Evolutionary conservation across 1,284 basidiomycete species (phyloP), one percentile per base, ranked within the genome.

Genomic region (Tetrapyrgos nigripes): DNA sequence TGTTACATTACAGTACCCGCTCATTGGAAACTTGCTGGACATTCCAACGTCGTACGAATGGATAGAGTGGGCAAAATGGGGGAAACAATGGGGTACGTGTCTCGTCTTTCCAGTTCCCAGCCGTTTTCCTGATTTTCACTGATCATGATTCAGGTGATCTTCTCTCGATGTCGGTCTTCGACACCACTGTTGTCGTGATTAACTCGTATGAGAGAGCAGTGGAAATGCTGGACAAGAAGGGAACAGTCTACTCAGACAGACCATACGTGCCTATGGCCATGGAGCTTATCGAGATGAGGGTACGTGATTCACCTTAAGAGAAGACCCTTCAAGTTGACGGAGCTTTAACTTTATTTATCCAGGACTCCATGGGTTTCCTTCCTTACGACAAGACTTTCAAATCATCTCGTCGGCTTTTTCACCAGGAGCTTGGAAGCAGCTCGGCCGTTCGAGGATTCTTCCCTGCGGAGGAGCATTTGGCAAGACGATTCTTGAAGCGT

Each of bases 21-120:
- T 82, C n/a, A 69, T 81, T 24, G 80, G 76, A 19, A 82, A 80
- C 61, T 60, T 79, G 2, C 64, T 81, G 6, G 75, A 81, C 58
- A 75, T 81, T 70, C 79, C 79, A 17, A 64, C 67, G 5, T 62
- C 62, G 5, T 66, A 74, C 14, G 69, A 74, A 44, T 82, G 79
- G 80, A 56, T 73, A 14, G 73, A 72, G 4, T 81, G 77, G 53
- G 64, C 71, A n/a, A 63, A 75, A 17, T 82, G 79, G 79, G 75
- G 72, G 1, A 62, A 73, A 14, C 71, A 70, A 71, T 81, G 72
- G 63, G 78, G 80, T 80, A 57, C 24, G 59, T 44, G 8, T 17
- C 63, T 58, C 19, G 13, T 5, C 13, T n/a, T 4, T 40, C 5
- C 4, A 8, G 14, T 40, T 40, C 4, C 19, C 19, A 11, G 37